Percentiles rank a stretch among this genome's conserved stretches.
phyloP scores from a whole-genome alignment of 805 yeast species.

The Metschnikowia shivogae region DNA sequence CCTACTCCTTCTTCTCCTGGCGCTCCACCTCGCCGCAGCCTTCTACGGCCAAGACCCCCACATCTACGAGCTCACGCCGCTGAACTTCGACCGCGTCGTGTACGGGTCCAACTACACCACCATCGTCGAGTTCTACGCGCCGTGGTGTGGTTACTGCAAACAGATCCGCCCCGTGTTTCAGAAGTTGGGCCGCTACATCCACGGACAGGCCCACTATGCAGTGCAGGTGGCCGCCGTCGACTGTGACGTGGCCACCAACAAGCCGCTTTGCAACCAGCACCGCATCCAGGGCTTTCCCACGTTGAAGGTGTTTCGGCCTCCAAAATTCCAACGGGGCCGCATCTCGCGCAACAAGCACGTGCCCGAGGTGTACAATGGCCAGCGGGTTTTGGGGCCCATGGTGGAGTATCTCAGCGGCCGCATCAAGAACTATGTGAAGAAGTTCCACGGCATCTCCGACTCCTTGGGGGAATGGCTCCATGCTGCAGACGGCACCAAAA shows the following conservation, averaged over 20 bases:
- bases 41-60: constrained; percentile 41
- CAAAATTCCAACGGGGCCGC: constrained; percentile 45
- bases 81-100: constrained; percentile 63
- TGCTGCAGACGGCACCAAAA: constrained; percentile 27
- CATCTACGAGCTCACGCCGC: constrained; percentile 53
- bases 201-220: constrained; percentile 43
- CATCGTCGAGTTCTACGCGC: constrained; percentile 87
- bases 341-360: constrained; percentile 34
- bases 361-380: constrained; percentile 57
- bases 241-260: constrained; percentile 71
- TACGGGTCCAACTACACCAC: constrained; percentile 71
- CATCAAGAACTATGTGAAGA: constrained; percentile 62
- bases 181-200: constrained; percentile 58
- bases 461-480: constrained; percentile 24
- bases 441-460: constrained; percentile 33
- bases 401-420: constrained; percentile 52
- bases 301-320: constrained; percentile 75
- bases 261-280: constrained; percentile 62
- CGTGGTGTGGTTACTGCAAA: constrained; percentile 97
- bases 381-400: constrained; percentile 53
- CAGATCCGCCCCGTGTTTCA: constrained; percentile 60
- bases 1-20: not conserved
- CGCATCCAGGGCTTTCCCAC: constrained; percentile 82
- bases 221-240: constrained; percentile 77
- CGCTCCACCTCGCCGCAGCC: constrained; percentile 11